Evolutionary conservation across 108 stramenopile species (phyloP).

Genomic region (Pelagomonas calceolata): DNA sequence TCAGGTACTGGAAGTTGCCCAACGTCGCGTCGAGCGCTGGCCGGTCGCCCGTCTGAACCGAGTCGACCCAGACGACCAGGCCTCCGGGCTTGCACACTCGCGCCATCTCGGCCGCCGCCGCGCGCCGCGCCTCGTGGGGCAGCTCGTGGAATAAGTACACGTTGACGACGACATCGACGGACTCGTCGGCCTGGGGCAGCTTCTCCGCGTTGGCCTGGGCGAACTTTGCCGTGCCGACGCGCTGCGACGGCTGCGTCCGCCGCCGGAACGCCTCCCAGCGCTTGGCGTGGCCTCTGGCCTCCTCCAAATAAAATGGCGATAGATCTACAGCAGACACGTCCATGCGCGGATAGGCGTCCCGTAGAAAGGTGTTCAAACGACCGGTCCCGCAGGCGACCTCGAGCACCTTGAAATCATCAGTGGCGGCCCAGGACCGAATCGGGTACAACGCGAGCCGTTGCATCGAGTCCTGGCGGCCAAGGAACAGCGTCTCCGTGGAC

Average conservation of each 20-base stretch:
- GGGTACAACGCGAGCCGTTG: constrained; percentile 23
- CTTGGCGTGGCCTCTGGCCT: constrained; percentile 28
- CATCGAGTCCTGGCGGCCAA: constrained; percentile 49
- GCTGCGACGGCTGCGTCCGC: not conserved
- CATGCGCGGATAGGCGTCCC: constrained; percentile 37
- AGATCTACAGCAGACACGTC: constrained; percentile 29
- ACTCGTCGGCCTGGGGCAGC: constrained; percentile 35
- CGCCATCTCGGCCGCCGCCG: constrained; percentile 32
- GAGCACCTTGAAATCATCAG: constrained; percentile 13
- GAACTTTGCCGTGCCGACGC: constrained; percentile 17
- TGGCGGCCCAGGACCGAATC: constrained; percentile 8
- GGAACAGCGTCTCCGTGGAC: constrained; percentile 38
- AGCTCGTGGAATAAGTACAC: constrained; percentile 49
- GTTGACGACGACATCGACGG: constrained; percentile 44
- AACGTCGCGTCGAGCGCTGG: constrained; percentile 20
- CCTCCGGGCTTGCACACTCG: constrained; percentile 33
- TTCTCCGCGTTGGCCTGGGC: constrained; percentile 45
- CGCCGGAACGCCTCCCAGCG: constrained; percentile 15
- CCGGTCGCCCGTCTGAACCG: constrained; percentile 40
- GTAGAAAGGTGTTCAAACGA: constrained; percentile 39
- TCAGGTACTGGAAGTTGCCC: constrained; percentile 25
- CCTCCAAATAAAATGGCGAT: constrained; percentile 34
- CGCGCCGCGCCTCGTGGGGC: constrained; percentile 25
- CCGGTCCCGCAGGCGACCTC: constrained; percentile 54
- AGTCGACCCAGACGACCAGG: constrained; percentile 34